Evolutionary conservation across 305 asterid genomes (phyloP), one percentile per base, ranked within the genome.

Genomic region (Fraxinus baroniana): DNA sequence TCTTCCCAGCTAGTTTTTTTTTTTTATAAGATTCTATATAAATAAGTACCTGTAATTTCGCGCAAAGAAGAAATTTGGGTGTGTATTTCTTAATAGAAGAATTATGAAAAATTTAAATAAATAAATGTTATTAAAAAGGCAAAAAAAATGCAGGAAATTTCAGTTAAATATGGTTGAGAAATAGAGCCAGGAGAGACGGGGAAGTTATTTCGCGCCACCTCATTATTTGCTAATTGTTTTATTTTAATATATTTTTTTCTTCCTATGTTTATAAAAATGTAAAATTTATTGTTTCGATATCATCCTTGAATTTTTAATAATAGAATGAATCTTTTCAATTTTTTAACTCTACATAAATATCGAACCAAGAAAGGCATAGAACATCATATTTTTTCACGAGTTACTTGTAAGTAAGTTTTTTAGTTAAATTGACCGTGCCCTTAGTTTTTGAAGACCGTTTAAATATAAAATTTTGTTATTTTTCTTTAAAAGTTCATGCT

Each of bases 131-230:
- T 57, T 12, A 12, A 7, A 60, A 74, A 57, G 33, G 41, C 60
- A 74, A 32, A 37, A 37, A 83, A 71, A 37, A 62, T 35, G 41
- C 41, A 68, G 73, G 81, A 84, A 86, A 84, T 78, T 86, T 80
- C 88, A 39, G 91, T 84, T 80, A 62, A 44, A 18, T 60, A 62
- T 74, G 66, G 82, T 83, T 60, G 10, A 18, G 70, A 60, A 18
- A 18, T 55, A 4, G 66, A 55, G 66, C 24, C 70, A n/a, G 9
- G 30, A 60, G 70, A 60, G 32, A 7, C 15, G 70, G 2, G 15
- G 24, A 41, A 20, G 70, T 8, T 60, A n/a, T 60, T 20, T 60
- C 70, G 70, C 70, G 70, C 70, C 70, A 60, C 70, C 70, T 60
- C 24, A 20, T 7, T 6, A 7, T 5, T 60, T 18, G 18, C 32